A percentile compares a stretch with the other conserved stretches of the same genome.
Evolutionary conservation across 2,329 filamentous ascomycete species (phyloP).

Genomic region (Arthrobotrys sinensis): DNA sequence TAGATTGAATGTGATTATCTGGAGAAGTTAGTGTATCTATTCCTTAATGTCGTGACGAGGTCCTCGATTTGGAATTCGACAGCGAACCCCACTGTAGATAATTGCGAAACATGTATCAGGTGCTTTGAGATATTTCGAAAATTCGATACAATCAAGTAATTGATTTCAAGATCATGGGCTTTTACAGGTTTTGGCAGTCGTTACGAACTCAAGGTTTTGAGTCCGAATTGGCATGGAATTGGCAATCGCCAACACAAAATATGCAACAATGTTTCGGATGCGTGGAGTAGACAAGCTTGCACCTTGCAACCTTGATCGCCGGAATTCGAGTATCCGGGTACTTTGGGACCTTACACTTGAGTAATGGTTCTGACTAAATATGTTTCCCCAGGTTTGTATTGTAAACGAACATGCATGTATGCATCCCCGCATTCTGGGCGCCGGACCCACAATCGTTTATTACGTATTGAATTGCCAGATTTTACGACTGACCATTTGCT

Average conservation of each 20-base stretch:
- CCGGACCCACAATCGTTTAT: background rate
- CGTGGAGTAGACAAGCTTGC: background rate
- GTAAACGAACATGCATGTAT: background rate
- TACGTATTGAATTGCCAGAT: background rate
- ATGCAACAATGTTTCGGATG: slow-evolving; percentile 1
- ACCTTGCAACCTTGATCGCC: no score
- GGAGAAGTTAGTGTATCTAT: background rate
- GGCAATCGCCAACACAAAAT: slow-evolving; percentile 9
- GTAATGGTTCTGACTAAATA: background rate
- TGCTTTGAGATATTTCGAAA: background rate
- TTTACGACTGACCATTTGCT: no score
- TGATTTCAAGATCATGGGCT: background rate
- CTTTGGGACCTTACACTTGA: background rate
- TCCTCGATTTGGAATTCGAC: background rate
- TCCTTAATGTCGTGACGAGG: slow-evolving; percentile 19
- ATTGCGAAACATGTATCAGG: background rate
- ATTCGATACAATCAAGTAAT: background rate
- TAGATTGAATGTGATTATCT: background rate
- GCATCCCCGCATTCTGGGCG: background rate
- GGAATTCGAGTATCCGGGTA: background rate
- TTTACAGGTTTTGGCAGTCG: slow-evolving; percentile 2
- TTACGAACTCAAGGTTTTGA: slow-evolving; percentile 1
- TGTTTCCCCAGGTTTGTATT: slow-evolving; percentile 1
- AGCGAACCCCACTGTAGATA: background rate
- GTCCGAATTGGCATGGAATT: slow-evolving; percentile 1